Evolutionary conservation across 441 rosid species (phyloP).

Genomic region (Erysimum cheiri): DNA sequence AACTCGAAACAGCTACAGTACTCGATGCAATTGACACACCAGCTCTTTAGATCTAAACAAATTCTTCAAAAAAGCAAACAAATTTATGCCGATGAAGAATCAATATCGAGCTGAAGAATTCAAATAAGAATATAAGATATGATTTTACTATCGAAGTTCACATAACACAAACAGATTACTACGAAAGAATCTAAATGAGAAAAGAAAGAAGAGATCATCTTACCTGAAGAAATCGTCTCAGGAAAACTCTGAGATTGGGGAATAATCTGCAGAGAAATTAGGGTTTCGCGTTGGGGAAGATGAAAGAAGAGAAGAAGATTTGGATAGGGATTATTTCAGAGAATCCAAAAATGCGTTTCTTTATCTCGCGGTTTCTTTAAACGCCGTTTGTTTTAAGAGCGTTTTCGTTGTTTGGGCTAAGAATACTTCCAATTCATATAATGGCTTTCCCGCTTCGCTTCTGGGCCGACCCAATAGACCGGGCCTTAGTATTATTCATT

Average conservation of each 20-base stretch:
- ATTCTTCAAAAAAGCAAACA: neutral
- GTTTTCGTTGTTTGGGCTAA: conserved; percentile 17
- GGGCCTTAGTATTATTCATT: too few relatives aligned
- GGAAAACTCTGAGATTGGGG: neutral
- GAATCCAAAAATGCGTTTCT: conserved; percentile 1
- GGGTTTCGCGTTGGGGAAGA: conserved; percentile 36
- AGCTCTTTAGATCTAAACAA: conserved; percentile 25
- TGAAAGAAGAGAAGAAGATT: neutral
- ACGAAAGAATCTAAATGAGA: neutral
- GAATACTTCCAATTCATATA: neutral
- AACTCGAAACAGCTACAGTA: neutral
- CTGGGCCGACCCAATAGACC: too few relatives aligned
- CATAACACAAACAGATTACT: neutral
- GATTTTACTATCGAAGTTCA: neutral
- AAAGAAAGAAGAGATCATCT: neutral
- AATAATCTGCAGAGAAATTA: conserved; percentile 24
- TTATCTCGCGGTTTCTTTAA: conserved; percentile 16
- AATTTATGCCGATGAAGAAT: neutral
- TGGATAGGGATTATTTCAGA: conserved; percentile 1
- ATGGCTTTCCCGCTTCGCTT: neutral
- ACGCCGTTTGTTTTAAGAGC: conserved; percentile 14
- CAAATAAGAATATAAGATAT: neutral
- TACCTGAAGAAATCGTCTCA: conserved; percentile 22
- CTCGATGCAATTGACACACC: neutral
- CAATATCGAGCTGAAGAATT: neutral